These are phyloP conservation scores for Lichina pygmaea DNA, from an alignment of 495 filamentous ascomycete genomes.

Conservation along the genomic window DNA sequence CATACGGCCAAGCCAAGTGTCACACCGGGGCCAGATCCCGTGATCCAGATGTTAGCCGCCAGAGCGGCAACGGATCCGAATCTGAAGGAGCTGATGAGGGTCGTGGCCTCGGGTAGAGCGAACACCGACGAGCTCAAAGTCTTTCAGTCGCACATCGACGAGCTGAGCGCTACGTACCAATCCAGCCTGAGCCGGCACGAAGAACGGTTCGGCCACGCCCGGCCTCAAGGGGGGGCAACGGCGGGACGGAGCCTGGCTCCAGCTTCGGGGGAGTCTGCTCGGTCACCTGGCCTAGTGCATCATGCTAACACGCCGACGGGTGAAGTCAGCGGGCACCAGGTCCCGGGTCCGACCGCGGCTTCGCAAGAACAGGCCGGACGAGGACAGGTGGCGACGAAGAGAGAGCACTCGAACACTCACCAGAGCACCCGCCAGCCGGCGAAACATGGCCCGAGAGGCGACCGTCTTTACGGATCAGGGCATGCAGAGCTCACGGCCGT, in stretches of 20 bases:
- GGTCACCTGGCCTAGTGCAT: no score
- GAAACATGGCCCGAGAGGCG: not conserved
- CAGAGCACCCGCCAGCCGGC: not conserved
- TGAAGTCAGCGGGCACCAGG: not conserved
- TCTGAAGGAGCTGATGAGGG: conserved; percentile 87
- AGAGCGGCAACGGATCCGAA: conserved; percentile 62
- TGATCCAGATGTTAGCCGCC: conserved; percentile 81
- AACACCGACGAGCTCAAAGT: conserved; percentile 49
- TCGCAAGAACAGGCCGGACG: not conserved
- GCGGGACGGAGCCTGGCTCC: not conserved
- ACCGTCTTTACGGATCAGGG: not conserved
- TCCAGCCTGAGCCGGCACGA: conserved; percentile 8
- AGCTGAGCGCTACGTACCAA: conserved; percentile 40
- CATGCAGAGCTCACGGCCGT: conserved; percentile 37
- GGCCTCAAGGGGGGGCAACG: conserved; percentile 5
- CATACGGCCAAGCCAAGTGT: not conserved
- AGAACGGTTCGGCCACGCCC: not conserved
- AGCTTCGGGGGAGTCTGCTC: not conserved
- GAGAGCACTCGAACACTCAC: not conserved
- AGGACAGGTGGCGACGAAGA: not conserved
- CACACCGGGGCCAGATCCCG: conserved; percentile 45
- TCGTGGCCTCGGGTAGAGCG: conserved; percentile 73
- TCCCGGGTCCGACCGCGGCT: not conserved
- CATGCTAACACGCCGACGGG: not conserved
- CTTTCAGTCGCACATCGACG: conserved; percentile 84